Percentiles rank a stretch among this genome's conserved stretches.
Evolutionary conservation across 257 asterid species (phyloP).

Genomic region (Petunia axillaris): DNA sequence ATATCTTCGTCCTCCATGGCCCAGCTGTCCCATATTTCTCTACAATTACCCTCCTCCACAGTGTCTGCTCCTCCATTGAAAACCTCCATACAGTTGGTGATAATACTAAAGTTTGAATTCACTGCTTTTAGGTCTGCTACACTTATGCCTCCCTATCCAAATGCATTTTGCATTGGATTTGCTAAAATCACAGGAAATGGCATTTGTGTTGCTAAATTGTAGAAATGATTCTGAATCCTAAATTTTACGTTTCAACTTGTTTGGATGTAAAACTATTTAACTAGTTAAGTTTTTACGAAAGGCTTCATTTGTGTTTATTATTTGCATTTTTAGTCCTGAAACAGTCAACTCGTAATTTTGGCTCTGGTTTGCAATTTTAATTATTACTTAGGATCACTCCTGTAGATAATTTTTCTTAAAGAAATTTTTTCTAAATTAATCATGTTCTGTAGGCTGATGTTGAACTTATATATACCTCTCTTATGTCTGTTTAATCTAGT

Average conservation of each 20-base stretch:
- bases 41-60: no score
- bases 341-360: background rate
- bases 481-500: background rate
- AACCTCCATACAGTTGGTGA: background rate
- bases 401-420: background rate
- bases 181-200: background rate
- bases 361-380: background rate
- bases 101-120: background rate
- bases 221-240: background rate
- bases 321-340: background rate
- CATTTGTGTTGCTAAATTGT: background rate
- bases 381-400: background rate
- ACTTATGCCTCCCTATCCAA: background rate
- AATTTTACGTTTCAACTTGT: background rate
- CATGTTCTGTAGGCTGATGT: background rate
- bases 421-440: background rate
- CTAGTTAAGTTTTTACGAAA: background rate
- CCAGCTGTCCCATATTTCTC: no score
- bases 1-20: no score
- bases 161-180: no score
- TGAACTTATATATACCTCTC: background rate
- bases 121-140: background rate
- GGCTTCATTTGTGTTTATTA: background rate
- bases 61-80: no score
- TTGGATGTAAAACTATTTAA: background rate